Base-by-base conservation (phyloP, 2,329 filamentous ascomycete species). In the Tolypocladium paradoxum region DNA sequence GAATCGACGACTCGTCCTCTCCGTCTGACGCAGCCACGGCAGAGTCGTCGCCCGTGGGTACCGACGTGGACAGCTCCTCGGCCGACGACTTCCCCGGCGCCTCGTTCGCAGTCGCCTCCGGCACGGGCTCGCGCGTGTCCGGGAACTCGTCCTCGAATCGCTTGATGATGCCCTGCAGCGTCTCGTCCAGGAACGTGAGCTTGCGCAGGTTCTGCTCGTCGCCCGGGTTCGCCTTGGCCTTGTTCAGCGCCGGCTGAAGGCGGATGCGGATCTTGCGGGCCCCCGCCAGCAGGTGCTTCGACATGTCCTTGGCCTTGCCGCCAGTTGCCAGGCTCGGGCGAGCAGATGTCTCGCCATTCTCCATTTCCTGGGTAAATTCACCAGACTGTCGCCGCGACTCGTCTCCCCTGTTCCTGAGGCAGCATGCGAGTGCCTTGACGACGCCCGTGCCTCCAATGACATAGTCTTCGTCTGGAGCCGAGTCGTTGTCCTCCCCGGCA, bases 121-220 rank as follows among this genome's bases (percentile, higher is more conserved):
- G 22, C 8, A 36, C 49, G 11, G 60, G 47, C 62, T 62, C 74
- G 36, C 89, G 83, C 0, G 88, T 95, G 65, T 97, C 92, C 0
- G 93, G 93, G 62, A 90, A 97, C 68, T 97, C 92, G 65, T 95
- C 88, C 68, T 97, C 93, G 65, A 97, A 99, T 31, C 93, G 87
- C 65, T 89, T 85, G 64, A 97, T 97, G 72, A 97, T 96, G 59
- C 87, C 85, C 62, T 90, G 80, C 11, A 99, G 77, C 0, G 93
- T 97, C 56, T 87, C 77, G 62, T 96, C 90, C 33, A 99, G 80
- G 78, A 96, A 96, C 45, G 86, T 76, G 22, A 97, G 79, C 83
- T 77, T 80, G 83, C 91, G 81, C 65, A 95, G 88, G 59, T 85
- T 88, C 59, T 83, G 76, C 60, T 91, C 86, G 64, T 93, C 86